Evolutionary conservation across 1,139 yeast genomes (phyloP).

Genomic region (Scheffersomyces titani): DNA sequence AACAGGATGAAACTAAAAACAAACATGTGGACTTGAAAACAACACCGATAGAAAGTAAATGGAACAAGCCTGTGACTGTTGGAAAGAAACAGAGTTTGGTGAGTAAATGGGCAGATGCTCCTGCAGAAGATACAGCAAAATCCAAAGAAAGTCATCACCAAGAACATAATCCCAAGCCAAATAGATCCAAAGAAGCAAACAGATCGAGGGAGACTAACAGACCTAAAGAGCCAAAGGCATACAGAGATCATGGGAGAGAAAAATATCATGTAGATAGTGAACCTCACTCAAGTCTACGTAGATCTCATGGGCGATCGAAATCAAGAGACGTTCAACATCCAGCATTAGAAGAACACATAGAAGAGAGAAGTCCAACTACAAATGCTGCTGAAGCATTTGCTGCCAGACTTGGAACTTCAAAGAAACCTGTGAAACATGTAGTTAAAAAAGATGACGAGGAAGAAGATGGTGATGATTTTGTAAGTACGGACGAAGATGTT

Average conservation of each 20-base stretch:
- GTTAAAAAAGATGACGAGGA: neutral
- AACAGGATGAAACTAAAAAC: constrained; percentile 18
- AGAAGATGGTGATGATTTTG: constrained; percentile 4
- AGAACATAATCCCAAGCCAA: constrained; percentile 3
- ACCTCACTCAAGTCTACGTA: neutral
- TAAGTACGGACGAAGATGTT: constrained; percentile 5
- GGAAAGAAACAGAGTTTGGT: constrained; percentile 18
- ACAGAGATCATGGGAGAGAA: neutral
- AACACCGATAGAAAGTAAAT: constrained; percentile 7
- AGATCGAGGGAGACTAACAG: neutral
- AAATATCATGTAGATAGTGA: neutral
- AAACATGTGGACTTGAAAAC: neutral
- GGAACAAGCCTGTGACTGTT: constrained; percentile 14
- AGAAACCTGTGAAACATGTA: neutral
- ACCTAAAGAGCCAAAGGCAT: neutral
- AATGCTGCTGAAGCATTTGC: constrained; percentile 30
- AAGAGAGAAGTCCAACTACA: constrained; percentile 18
- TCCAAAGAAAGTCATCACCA: constrained; percentile 2
- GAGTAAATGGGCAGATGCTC: constrained; percentile 32
- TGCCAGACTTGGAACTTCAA: constrained; percentile 20
- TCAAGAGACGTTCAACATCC: neutral
- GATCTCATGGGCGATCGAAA: neutral
- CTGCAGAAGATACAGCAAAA: constrained; percentile 1
- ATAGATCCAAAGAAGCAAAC: neutral
- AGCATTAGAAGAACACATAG: constrained; percentile 7